phyloP scores from a whole-genome alignment of 305 asterid genomes.

The Rubia tinctorum region DNA sequence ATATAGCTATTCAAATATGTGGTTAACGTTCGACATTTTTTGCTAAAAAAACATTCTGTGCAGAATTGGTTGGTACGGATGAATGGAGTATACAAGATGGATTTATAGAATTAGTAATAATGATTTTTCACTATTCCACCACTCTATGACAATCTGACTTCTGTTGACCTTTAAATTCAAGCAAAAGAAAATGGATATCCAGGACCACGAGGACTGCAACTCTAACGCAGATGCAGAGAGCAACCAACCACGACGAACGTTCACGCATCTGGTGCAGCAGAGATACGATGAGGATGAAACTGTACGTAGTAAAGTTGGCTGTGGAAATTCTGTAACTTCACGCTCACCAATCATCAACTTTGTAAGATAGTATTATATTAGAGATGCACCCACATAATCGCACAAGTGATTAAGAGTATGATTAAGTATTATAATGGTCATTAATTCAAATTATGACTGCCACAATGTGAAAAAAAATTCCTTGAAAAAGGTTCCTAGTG shows the following conservation, averaged over 20 bases:
- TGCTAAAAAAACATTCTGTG: too few relatives aligned
- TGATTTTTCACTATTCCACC: not conserved
- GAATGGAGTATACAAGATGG: not conserved
- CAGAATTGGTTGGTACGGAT: too few relatives aligned
- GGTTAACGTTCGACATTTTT: too few relatives aligned
- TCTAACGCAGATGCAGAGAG: slow-evolving; percentile 6
- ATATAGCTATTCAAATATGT: too few relatives aligned
- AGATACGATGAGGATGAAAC: not conserved
- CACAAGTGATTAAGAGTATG: too few relatives aligned
- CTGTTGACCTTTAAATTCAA: slow-evolving; percentile 42
- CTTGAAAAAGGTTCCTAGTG: too few relatives aligned
- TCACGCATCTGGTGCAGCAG: too few relatives aligned
- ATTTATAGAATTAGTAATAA: not conserved
- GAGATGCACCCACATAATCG: too few relatives aligned
- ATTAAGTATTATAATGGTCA: too few relatives aligned
- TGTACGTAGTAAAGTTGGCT: not conserved
- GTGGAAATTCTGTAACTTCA: not conserved
- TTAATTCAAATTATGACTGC: too few relatives aligned
- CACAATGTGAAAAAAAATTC: too few relatives aligned
- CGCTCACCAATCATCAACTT: not conserved
- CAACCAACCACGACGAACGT: slow-evolving; percentile 5
- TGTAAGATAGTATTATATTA: too few relatives aligned
- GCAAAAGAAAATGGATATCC: slow-evolving; percentile 27
- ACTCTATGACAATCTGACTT: not conserved
- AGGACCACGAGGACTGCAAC: not conserved